Evolutionary conservation across 106 monocot genomes (phyloP).

Genomic region (Narthecium ossifragum): DNA sequence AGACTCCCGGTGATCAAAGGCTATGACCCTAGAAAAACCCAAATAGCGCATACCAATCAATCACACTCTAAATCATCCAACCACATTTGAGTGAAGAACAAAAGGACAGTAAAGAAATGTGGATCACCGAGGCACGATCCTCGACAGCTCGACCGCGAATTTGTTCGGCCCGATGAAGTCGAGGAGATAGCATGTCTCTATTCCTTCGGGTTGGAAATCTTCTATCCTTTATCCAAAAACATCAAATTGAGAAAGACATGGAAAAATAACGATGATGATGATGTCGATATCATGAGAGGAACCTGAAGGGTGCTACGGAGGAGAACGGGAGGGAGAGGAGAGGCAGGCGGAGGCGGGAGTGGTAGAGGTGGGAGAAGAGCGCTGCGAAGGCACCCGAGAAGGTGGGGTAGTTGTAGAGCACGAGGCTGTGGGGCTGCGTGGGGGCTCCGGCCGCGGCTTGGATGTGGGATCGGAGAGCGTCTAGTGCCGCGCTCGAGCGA

Average conservation of each 20-base stretch:
- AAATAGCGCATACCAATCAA: neutral
- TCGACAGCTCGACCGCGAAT: constrained; percentile 48
- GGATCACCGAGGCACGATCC: constrained; percentile 41
- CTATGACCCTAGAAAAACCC: constrained; percentile 43
- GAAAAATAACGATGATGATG: too few species aligned
- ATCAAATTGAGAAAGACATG: too few species aligned
- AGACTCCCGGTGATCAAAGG: constrained; percentile 62
- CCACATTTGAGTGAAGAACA: too few species aligned
- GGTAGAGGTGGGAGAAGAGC: constrained; percentile 61
- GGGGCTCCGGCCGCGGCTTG: neutral
- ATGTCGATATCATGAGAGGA: neutral
- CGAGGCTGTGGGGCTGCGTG: constrained; percentile 17
- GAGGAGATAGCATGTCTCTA: constrained; percentile 72
- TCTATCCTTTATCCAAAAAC: too few species aligned
- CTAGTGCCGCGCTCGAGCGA: constrained; percentile 40
- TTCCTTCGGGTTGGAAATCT: constrained; percentile 35
- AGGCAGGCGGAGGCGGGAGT: constrained; percentile 38
- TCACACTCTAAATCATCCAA: neutral
- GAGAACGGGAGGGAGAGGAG: constrained; percentile 70
- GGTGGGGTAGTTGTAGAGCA: constrained; percentile 83
- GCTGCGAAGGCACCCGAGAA: constrained; percentile 65
- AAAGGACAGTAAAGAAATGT: neutral
- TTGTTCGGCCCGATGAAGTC: constrained; percentile 59
- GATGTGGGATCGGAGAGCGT: constrained; percentile 27
- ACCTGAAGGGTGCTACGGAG: constrained; percentile 69